phyloP scores from a whole-genome alignment of 495 filamentous ascomycete species.

The Penicillium salamii region DNA sequence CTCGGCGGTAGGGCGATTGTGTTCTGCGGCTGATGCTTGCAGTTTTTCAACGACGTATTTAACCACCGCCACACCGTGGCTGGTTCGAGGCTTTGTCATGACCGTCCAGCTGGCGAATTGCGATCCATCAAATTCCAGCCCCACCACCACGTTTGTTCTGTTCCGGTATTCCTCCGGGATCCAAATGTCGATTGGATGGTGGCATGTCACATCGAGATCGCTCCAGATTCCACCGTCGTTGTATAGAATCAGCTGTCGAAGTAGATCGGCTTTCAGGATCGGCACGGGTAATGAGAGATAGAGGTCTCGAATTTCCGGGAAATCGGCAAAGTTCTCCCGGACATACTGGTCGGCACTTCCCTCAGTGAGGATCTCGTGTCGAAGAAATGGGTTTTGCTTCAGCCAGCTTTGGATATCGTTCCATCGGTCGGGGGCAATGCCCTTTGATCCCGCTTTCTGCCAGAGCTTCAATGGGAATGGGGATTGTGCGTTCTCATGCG shows the following conservation, averaged over 20 bases:
- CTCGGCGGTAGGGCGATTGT: not conserved
- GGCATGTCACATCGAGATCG: conserved; percentile 39
- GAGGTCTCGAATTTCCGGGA: conserved; percentile 20
- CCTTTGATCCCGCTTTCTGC: conserved; percentile 29
- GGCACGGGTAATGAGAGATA: conserved; percentile 30
- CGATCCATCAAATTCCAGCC: conserved; percentile 38
- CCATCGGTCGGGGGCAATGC: conserved; percentile 8
- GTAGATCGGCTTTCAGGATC: conserved; percentile 39
- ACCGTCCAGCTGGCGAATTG: conserved; percentile 43
- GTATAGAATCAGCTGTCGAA: conserved; percentile 39
- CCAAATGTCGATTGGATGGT: conserved; percentile 36
- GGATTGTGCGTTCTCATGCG: not conserved
- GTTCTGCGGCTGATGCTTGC: conserved; percentile 1
- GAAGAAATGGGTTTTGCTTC: conserved; percentile 25
- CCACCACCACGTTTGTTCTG: conserved; percentile 34
- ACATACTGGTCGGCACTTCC: conserved; percentile 30
- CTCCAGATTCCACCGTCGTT: conserved; percentile 44
- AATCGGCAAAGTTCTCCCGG: conserved; percentile 21
- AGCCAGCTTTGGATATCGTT: conserved; percentile 24
- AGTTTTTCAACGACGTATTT: conserved; percentile 19
- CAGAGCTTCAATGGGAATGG: conserved; percentile 27
- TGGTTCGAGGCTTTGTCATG: conserved; percentile 29
- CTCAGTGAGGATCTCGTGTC: conserved; percentile 37
- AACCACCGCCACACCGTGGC: conserved; percentile 12
- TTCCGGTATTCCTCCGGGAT: conserved; percentile 28